Evolutionary conservation across 768 basidiomycete genomes (phyloP).

Genomic region (Termitomyces sp.): DNA sequence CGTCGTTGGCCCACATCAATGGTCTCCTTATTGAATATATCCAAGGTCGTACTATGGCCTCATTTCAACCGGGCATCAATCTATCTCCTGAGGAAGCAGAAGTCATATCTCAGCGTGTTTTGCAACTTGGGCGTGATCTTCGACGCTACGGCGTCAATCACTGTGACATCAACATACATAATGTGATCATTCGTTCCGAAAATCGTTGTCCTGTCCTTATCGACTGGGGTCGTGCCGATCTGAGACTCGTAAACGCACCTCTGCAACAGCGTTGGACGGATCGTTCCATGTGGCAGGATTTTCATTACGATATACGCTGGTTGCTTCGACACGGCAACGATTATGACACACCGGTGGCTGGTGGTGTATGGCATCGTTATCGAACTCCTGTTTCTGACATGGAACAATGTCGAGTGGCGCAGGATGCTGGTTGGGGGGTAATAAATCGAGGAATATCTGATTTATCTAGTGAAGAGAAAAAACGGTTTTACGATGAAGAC

Average conservation of each 20-base stretch:
- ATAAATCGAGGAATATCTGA: neutral
- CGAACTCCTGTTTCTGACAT: neutral
- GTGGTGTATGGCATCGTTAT: neutral
- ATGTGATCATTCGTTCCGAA: too few species aligned
- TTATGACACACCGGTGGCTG: neutral
- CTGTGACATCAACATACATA: neutral
- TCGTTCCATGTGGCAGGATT: neutral
- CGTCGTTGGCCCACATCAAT: neutral
- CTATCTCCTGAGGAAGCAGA: neutral
- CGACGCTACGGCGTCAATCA: neutral
- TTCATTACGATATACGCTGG: neutral
- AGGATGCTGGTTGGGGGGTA: neutral
- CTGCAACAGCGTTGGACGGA: neutral
- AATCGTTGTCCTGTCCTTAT: too few species aligned
- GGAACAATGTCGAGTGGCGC: neutral
- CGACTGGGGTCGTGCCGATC: neutral
- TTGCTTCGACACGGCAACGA: neutral
- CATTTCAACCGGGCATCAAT: neutral
- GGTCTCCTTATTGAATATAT: neutral
- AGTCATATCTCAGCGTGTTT: neutral
- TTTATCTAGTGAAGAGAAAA: neutral
- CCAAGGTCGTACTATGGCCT: neutral
- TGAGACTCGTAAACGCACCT: neutral
- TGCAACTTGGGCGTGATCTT: neutral
- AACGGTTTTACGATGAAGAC: neutral